Base-by-base conservation (phyloP, 108 stramenopile species). In the Parmales sp. region DNA sequence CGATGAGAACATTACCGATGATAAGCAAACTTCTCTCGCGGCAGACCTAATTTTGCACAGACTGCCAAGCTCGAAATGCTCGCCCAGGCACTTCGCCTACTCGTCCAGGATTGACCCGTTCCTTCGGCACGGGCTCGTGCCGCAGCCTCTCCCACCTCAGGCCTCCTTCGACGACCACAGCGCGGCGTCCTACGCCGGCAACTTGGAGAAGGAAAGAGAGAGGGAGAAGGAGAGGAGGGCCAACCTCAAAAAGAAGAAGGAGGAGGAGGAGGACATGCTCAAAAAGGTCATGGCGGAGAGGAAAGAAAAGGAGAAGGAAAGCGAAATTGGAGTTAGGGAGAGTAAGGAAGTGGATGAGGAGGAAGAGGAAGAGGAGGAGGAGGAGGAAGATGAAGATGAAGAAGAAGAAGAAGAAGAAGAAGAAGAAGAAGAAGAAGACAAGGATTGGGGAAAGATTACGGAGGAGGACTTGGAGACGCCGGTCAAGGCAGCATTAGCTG, bases 151-250 rank as follows among this genome's bases (percentile, higher is more conserved):
- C 89, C 11, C 77, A 73, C 29, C 71, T 64, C 29, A 92, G 88
- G 69, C 50, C 74, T 45, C 51, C 37, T 92, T 88, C 69, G 69
- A 80, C 43, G 48, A 74, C 49, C 91, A 92, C 60, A 71, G 63
- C 4, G 67, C 71, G 26, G 86, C 91, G 8, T 80, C 83, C 41
- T 92, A 92, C 66, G 87, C 89, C 43, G 65, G 79, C 0, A 72
- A 76, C 26, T 73, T 87, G 38, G 85, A 81, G 11, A 74, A 72
- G 28, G 89, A 90, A 20, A 75, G 84, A 25, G 85, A 86, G 49
- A 80, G 51, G 37, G 74, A 75, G n/a, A 75, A 82, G 63, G 69
- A 65, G 64, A 84, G 78, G 65, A 77, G 72, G 51, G 65, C 69
- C 37, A 66, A 64, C 23, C 51, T 48, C 18, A 68, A 82, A 70